phyloP scores from a whole-genome alignment of 768 basidiomycete species.

The Amanita inopinata region DNA sequence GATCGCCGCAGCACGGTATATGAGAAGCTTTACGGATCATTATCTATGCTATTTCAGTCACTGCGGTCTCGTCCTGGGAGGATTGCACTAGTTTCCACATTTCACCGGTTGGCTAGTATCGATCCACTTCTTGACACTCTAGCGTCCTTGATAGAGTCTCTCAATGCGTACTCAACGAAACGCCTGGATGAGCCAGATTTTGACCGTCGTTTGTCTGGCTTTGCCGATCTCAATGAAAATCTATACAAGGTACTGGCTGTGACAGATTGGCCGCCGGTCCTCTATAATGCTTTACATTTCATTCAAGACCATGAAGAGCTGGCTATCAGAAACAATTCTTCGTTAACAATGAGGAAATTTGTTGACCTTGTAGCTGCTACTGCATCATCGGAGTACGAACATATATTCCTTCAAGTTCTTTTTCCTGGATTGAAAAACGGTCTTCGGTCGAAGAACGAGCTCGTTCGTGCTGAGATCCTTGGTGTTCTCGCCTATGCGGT shows the following conservation, averaged over 20 bases:
- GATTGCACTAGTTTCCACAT: conserved; percentile 55
- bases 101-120: conserved; percentile 38
- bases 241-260: conserved; percentile 39
- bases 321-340: conserved; percentile 74
- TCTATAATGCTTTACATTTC: conserved; percentile 77
- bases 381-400: conserved; percentile 35
- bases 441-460: conserved; percentile 69
- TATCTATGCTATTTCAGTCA: conserved; percentile 71
- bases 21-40: conserved; percentile 46
- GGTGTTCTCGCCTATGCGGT: conserved; percentile 72
- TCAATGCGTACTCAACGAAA: conserved; percentile 82
- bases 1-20: conserved; percentile 35
- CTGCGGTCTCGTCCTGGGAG: conserved; percentile 67
- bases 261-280: conserved; percentile 69
- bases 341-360: conserved; percentile 68
- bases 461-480: conserved; percentile 80
- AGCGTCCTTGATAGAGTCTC: conserved; percentile 45
- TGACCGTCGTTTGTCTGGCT: conserved; percentile 72
- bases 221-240: conserved; percentile 63
- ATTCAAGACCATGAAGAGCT: conserved; percentile 87
- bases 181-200: conserved; percentile 91
- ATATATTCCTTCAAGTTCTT: conserved; percentile 52
- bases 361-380: conserved; percentile 46
- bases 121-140: conserved; percentile 38
- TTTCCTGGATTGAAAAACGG: conserved; percentile 75